Percentiles rank a stretch among this genome's conserved stretches.
Conservation (phyloP, 192 early-diverging fungal genomes). For the Backusella australiensis region DNA sequence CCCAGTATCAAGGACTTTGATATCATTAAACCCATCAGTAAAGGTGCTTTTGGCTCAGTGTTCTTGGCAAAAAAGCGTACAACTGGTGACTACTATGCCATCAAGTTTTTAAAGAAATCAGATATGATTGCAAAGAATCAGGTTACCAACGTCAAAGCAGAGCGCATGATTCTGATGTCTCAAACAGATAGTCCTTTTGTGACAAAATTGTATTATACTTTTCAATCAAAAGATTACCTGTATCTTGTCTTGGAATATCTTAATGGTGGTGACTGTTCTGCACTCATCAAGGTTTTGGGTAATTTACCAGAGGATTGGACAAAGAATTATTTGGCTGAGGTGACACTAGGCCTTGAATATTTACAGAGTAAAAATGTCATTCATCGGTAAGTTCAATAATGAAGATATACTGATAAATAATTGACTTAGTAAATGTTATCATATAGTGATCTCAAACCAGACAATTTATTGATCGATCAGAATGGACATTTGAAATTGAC, state of each 20-base stretch:
- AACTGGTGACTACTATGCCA: constrained; percentile 85
- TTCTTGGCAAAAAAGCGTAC: constrained; percentile 82
- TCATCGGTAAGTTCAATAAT: constrained; percentile 59
- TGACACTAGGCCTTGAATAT: constrained; percentile 84
- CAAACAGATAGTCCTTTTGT: constrained; percentile 85
- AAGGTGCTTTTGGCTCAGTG: constrained; percentile 88
- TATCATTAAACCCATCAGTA: constrained; percentile 88
- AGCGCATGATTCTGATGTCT: constrained; percentile 80
- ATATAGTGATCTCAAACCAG: constrained; percentile 78
- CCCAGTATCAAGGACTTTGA: constrained; percentile 90
- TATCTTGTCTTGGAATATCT: constrained; percentile 90
- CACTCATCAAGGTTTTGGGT: constrained; percentile 72
- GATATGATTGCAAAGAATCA: constrained; percentile 95
- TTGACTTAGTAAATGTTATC: too few relatives aligned
- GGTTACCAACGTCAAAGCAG: constrained; percentile 86
- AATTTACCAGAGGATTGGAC: constrained; percentile 83
- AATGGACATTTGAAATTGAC: constrained; percentile 85
- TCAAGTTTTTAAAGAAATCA: constrained; percentile 82
- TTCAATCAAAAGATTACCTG: constrained; percentile 81
- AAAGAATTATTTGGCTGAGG: constrained; percentile 80
- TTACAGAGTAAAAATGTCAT: constrained; percentile 76
- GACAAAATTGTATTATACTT: constrained; percentile 79
- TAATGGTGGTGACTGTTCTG: constrained; percentile 86
- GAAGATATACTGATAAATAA: not conserved
- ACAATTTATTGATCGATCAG: constrained; percentile 86